A percentile compares a stretch with the other conserved stretches of the same genome.
phyloP scores from a whole-genome alignment of 2,329 filamentous ascomycete species.

The Uncinocarpus reesii region DNA sequence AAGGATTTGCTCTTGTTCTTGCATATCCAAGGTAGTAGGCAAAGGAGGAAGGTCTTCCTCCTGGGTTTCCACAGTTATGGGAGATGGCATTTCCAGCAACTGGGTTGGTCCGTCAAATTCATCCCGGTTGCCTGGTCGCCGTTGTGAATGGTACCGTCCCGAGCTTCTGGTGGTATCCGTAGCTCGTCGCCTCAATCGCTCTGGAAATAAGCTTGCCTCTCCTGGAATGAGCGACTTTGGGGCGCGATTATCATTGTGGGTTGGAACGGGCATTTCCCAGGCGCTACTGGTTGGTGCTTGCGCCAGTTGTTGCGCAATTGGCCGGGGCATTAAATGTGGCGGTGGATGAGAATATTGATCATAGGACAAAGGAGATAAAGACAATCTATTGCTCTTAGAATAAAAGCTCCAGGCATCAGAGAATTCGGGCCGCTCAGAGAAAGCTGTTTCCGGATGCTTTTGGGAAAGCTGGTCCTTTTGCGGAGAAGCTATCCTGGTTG shows the following conservation, averaged over 20 bases:
- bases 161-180: constrained; percentile 26
- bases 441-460: constrained; percentile 1
- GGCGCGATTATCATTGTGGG: constrained; percentile 25
- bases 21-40: constrained; percentile 68
- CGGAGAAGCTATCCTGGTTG: constrained; percentile 9
- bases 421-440: constrained; percentile 2
- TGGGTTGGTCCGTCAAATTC: constrained; percentile 85
- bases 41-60: constrained; percentile 72
- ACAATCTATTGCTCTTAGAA: constrained; percentile 7
- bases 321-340: constrained; percentile 25
- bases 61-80: constrained; percentile 62
- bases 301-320: constrained; percentile 25
- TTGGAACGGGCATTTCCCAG: constrained; percentile 26
- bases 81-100: constrained; percentile 61
- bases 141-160: constrained; percentile 41
- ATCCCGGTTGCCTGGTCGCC: constrained; percentile 66
- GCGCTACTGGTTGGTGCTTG: constrained; percentile 26
- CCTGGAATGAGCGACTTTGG: constrained; percentile 27
- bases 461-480: constrained; percentile 3
- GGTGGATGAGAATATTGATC: constrained; percentile 24
- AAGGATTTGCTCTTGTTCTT: constrained; percentile 75
- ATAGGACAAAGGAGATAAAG: constrained; percentile 21
- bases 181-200: constrained; percentile 27
- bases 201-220: constrained; percentile 31
- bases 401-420: constrained; percentile 9